A percentile compares a stretch with the other conserved stretches of the same genome.
Evolutionary conservation across 1,139 yeast genomes (phyloP).

Genomic region (Debaryomyces sp.): DNA sequence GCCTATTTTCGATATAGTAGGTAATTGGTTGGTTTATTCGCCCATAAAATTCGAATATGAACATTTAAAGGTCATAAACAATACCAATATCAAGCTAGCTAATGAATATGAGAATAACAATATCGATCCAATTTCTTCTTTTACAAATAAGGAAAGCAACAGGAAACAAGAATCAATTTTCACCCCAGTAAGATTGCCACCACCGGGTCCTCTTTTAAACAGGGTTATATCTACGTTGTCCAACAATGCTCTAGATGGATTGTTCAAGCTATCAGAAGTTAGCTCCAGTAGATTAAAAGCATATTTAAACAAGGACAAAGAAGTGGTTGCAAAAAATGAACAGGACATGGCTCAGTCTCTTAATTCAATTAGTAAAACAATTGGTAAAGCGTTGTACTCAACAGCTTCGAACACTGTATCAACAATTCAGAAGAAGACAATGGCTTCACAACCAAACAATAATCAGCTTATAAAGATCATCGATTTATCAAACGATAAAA

Average conservation of each 20-base stretch:
- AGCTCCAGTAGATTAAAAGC: conserved; percentile 46
- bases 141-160: conserved; percentile 3
- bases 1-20: conserved; percentile 54
- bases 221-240: conserved; percentile 53
- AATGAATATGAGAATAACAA: conserved; percentile 7
- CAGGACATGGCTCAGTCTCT: conserved; percentile 23
- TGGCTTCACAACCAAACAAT: conserved; percentile 26
- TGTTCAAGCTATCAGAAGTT: conserved; percentile 51
- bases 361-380: conserved; percentile 34
- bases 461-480: conserved; percentile 45
- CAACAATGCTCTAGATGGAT: conserved; percentile 56
- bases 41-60: conserved; percentile 42
- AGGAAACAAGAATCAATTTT: conserved; percentile 17
- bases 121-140: conserved; percentile 16
- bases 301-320: conserved; percentile 30
- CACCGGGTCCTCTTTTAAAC: conserved; percentile 46
- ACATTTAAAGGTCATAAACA: conserved; percentile 27
- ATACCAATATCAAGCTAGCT: conserved; percentile 10
- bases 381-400: conserved; percentile 36
- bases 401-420: conserved; percentile 39
- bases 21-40: conserved; percentile 54
- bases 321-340: conserved; percentile 13
- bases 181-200: conserved; percentile 51
- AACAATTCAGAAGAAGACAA: conserved; percentile 32
- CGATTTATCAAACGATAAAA: conserved; percentile 47